These are phyloP conservation scores for Metschnikowia similis DNA, from an alignment of 805 yeast genomes.

Conservation along the genomic window DNA sequence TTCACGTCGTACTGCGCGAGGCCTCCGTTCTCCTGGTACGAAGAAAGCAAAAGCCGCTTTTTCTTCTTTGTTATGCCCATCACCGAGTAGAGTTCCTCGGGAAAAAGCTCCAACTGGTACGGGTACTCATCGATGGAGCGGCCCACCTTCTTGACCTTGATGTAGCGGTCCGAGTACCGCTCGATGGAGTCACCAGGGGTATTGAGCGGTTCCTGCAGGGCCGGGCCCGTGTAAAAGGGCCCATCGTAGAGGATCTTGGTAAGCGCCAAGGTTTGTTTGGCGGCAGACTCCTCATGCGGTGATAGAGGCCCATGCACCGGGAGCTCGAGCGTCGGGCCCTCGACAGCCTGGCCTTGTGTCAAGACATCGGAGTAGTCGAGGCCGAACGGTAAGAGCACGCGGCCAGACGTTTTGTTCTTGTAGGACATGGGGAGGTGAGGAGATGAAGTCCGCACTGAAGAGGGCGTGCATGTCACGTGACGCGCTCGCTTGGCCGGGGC, in stretches of 20 bases:
- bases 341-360: constrained; percentile 30
- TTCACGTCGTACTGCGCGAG: constrained; percentile 30
- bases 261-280: constrained; percentile 54
- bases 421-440: constrained; percentile 45
- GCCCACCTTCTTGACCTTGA: constrained; percentile 65
- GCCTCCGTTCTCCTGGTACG: constrained; percentile 37
- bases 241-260: constrained; percentile 55
- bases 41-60: constrained; percentile 44
- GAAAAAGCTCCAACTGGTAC: constrained; percentile 64
- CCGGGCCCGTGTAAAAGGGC: constrained; percentile 61
- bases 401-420: constrained; percentile 44
- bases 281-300: constrained; percentile 46
- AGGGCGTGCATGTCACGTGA: constrained; percentile 1
- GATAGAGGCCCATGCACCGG: constrained; percentile 64
- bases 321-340: constrained; percentile 44
- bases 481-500: neutral
- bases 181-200: constrained; percentile 59
- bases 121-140: constrained; percentile 77
- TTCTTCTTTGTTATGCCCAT: constrained; percentile 61
- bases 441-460: neutral
- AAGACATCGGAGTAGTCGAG: constrained; percentile 60
- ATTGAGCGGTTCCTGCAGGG: constrained; percentile 25
- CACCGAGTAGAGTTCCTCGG: constrained; percentile 68
- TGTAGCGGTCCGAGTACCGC: constrained; percentile 77
- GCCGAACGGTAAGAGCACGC: constrained; percentile 63